Evolutionary conservation across 139 green algal genomes (phyloP).

Genomic region (Closterium sp.): DNA sequence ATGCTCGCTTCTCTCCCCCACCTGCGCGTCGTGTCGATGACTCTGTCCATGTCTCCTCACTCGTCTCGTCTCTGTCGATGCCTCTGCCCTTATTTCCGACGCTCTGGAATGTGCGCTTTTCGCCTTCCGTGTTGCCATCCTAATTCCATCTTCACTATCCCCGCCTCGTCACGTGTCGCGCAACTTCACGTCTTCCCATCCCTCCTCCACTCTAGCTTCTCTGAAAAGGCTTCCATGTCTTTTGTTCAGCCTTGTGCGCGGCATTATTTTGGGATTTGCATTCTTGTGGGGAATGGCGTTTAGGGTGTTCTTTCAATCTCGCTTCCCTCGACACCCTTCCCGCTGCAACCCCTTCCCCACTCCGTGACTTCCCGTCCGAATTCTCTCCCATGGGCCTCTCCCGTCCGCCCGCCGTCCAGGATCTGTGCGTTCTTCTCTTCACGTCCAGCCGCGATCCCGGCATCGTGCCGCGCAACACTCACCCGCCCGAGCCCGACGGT

Average conservation of each 20-base stretch:
- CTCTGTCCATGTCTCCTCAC: not conserved
- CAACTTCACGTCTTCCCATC: not conserved
- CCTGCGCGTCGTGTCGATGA: not conserved
- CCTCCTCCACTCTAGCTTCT: not conserved
- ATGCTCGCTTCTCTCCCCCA: not conserved
- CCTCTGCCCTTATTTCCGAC: not conserved
- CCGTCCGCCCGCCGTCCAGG: not conserved
- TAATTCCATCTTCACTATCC: not conserved
- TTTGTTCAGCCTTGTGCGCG: too few species aligned
- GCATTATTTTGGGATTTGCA: too few species aligned
- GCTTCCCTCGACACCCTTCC: not conserved
- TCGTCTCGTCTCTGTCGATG: not conserved
- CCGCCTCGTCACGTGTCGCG: too few species aligned
- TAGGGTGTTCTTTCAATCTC: too few species aligned
- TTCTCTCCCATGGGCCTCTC: not conserved
- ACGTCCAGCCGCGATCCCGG: conserved; percentile 86
- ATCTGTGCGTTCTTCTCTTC: conserved; percentile 52
- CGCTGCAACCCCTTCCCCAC: not conserved
- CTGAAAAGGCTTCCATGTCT: too few species aligned
- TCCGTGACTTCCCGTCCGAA: too few species aligned
- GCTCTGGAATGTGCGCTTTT: not conserved
- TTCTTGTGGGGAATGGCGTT: too few species aligned
- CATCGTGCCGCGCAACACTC: conserved; percentile 75
- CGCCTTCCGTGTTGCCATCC: not conserved
- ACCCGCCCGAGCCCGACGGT: conserved; percentile 48